These are phyloP conservation scores for Coemansia sp. DNA, from an alignment of 192 early-diverging fungal species.

Conservation along the genomic window DNA sequence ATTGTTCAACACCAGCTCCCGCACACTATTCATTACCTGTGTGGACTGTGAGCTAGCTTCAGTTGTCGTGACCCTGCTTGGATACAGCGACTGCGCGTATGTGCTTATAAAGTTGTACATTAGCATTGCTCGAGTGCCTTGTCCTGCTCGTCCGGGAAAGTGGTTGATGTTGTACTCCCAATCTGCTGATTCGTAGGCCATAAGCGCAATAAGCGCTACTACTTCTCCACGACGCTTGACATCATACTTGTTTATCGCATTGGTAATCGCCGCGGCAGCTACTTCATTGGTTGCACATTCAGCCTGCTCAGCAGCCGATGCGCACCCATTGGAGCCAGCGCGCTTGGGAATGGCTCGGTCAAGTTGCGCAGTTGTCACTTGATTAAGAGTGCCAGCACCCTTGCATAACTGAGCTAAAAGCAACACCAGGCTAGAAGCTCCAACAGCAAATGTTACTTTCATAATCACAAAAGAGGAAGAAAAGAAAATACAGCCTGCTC, in stretches of 20 bases:
- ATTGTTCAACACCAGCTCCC: constrained; percentile 30
- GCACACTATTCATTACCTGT: constrained; percentile 23
- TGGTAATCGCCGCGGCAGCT: constrained; percentile 31
- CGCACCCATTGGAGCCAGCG: constrained; percentile 7
- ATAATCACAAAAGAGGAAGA: constrained; percentile 2
- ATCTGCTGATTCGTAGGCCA: constrained; percentile 42
- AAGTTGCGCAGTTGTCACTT: constrained; percentile 4
- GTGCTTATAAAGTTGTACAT: constrained; percentile 44
- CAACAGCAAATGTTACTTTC: constrained; percentile 12
- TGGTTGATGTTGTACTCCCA: constrained; percentile 54
- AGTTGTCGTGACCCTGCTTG: constrained; percentile 3
- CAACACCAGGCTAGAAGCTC: neutral
- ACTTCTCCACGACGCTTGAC: constrained; percentile 34
- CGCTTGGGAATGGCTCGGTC: constrained; percentile 10
- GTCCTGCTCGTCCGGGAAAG: constrained; percentile 43
- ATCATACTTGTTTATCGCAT: constrained; percentile 37
- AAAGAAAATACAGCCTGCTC: neutral
- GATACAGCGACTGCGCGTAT: constrained; percentile 35
- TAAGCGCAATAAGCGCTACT: constrained; percentile 38
- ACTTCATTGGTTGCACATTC: constrained; percentile 35
- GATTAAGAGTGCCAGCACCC: neutral
- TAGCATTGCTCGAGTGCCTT: constrained; percentile 50
- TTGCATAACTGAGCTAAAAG: neutral
- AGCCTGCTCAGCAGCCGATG: constrained; percentile 6
- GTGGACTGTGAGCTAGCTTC: neutral